Evolutionary conservation across 2,329 filamentous ascomycete genomes (phyloP).

Genomic region (Periconia macrospinosa): DNA sequence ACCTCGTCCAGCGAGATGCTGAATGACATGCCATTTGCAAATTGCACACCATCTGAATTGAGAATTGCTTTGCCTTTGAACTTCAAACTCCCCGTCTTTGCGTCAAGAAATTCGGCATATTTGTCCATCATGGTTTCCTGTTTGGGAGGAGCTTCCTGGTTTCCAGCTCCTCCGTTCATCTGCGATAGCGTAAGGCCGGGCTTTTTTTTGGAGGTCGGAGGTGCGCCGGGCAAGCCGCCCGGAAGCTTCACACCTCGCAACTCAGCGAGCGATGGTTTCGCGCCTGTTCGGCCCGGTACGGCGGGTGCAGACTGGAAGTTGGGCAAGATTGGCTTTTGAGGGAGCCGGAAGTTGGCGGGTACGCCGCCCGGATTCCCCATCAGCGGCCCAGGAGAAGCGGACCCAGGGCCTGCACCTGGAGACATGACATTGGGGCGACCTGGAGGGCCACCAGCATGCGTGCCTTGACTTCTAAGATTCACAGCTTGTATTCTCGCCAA

Average conservation of each 20-base stretch:
- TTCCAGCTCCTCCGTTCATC: conserved; percentile 42
- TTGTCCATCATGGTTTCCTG: conserved; percentile 60
- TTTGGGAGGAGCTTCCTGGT: conserved; percentile 28
- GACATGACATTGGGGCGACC: conserved; percentile 31
- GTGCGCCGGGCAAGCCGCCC: conserved; percentile 48
- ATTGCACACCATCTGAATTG: conserved; percentile 87
- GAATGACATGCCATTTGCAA: conserved; percentile 85
- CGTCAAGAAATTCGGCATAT: conserved; percentile 82
- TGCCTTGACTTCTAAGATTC: conserved; percentile 65
- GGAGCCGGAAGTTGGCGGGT: conserved; percentile 49
- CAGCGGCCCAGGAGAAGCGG: conserved; percentile 28
- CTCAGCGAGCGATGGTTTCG: conserved; percentile 66
- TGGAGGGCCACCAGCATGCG: conserved; percentile 44
- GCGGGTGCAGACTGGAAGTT: conserved; percentile 54
- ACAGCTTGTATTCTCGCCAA: conserved; percentile 72
- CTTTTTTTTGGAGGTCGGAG: conserved; percentile 48
- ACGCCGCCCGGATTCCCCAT: conserved; percentile 42
- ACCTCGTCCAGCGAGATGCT: conserved; percentile 95
- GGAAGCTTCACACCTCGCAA: conserved; percentile 66
- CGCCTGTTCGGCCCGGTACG: conserved; percentile 50
- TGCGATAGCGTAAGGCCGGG: conserved; percentile 49
- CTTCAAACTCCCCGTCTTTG: conserved; percentile 85
- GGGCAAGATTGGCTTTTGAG: conserved; percentile 42
- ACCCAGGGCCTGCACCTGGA: conserved; percentile 19
- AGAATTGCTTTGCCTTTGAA: conserved; percentile 93